These are phyloP conservation scores for Pseudopyrenochaeta lycopersici DNA, from an alignment of 2,329 filamentous ascomycete genomes.

Conservation along the genomic window DNA sequence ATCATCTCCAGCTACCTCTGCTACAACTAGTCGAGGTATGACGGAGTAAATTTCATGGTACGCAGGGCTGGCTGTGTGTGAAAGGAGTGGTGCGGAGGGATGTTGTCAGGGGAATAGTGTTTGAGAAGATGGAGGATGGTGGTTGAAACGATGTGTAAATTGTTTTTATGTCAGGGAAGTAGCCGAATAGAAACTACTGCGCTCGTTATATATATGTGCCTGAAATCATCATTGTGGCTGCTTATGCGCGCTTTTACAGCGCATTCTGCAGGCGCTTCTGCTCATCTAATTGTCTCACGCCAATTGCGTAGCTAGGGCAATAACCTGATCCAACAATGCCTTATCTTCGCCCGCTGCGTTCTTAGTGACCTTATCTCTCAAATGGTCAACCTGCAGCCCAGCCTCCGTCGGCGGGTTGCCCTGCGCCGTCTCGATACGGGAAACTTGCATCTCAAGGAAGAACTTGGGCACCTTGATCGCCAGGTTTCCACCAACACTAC, in stretches of 20 bases:
- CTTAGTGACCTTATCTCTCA: constrained; percentile 66
- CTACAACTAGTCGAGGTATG: neutral
- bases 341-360: constrained; percentile 62
- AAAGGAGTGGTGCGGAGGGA: too few relatives aligned
- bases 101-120: too few relatives aligned
- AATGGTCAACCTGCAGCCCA: constrained; percentile 64
- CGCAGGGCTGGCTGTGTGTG: too few relatives aligned
- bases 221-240: too few relatives aligned
- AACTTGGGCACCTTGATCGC: constrained; percentile 71
- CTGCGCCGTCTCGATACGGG: constrained; percentile 67
- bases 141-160: too few relatives aligned
- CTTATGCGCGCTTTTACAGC: too few relatives aligned
- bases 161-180: too few relatives aligned
- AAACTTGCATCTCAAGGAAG: constrained; percentile 68
- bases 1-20: constrained; percentile 10
- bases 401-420: constrained; percentile 63
- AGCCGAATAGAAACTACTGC: too few relatives aligned
- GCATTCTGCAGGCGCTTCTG: too few relatives aligned
- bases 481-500: constrained; percentile 62
- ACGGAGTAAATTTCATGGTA: too few relatives aligned
- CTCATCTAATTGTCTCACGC: constrained; percentile 3
- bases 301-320: constrained; percentile 37
- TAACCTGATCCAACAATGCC: constrained; percentile 63
- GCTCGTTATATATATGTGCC: too few relatives aligned
- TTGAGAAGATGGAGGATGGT: too few relatives aligned